These are phyloP conservation scores for Calendula officinalis DNA, from an alignment of 129 eudicot species.

Conservation along the genomic window DNA sequence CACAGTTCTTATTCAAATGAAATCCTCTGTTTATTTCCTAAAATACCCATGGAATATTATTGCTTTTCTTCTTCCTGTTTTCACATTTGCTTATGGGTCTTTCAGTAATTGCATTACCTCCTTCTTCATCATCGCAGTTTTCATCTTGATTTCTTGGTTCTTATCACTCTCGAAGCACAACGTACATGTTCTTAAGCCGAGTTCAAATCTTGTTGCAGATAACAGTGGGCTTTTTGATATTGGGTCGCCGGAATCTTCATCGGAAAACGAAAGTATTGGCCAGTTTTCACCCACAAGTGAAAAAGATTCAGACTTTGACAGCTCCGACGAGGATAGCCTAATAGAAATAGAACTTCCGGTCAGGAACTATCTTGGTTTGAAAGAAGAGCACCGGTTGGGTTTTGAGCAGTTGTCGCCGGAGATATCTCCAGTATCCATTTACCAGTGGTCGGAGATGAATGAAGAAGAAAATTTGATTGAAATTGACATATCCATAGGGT, in stretches of 20 bases:
- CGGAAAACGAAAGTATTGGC: constrained; percentile 38
- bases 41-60: constrained; percentile 39
- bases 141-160: constrained; percentile 37
- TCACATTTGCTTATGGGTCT: constrained; percentile 34
- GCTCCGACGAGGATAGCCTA: constrained; percentile 73
- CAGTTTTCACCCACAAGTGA: constrained; percentile 41
- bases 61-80: constrained; percentile 32
- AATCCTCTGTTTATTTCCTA: constrained; percentile 27
- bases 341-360: constrained; percentile 69
- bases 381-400: constrained; percentile 24
- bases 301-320: constrained; percentile 46
- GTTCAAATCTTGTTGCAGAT: not conserved
- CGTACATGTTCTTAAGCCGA: not conserved
- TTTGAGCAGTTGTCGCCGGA: constrained; percentile 26
- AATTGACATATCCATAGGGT: constrained; percentile 80
- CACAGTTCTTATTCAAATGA: constrained; percentile 34
- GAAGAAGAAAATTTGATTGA: constrained; percentile 85
- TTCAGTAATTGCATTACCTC: constrained; percentile 16
- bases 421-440: constrained; percentile 26
- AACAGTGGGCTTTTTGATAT: constrained; percentile 10
- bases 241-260: constrained; percentile 36
- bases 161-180: constrained; percentile 33
- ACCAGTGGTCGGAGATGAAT: constrained; percentile 39
- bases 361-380: constrained; percentile 41
- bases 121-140: constrained; percentile 26